Evolutionary conservation across 1,139 yeast genomes (phyloP), one percentile per base, ranked within the genome.

Genomic region (Suhomyces kunorum): DNA sequence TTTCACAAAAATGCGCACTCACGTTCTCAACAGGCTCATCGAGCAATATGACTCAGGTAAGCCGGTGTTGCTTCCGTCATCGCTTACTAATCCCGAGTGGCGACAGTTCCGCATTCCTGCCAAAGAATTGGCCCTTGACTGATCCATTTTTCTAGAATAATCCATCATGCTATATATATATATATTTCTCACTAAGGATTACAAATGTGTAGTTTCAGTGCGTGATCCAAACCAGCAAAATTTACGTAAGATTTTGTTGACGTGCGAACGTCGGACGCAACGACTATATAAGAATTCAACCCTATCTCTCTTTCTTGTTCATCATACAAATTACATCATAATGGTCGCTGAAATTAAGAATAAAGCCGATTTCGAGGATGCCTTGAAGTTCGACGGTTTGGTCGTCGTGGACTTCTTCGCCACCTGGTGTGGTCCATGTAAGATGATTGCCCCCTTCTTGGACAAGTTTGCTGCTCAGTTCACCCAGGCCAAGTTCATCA

Each of bases 351-450:
- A 52, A 45, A 51, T 83, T 46, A 53, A 65, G 30, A 59, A 78
- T 45, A 68, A 68, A 47, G 76, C 75, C 48, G 88, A 86, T 61
- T 87, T 86, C 73, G 66, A 76, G 39, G 67, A 72, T 44, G 83
- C 81, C 49, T 72, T 84, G 54, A 52, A 67, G 40, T 62, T 72
- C 59, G 67, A 71, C 48, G 77, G 83, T 45, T 66, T 83, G 62
- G 80, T 87, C 50, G 94, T 87, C 27, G 84, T 87, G 46, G 96
- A 88, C 63, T 88, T 87, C 63, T 83, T 77, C 58, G 96, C 96
- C 39, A 78, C 84, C 38, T 88, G 96, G 96, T 88, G 96, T 68
- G 95, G 92, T 40, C 96, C 96, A 31, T 88, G 96, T 70, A 85
- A 84, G 64, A 86, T 86, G 57, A 81, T 88, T 63, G 79, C 90